A percentile compares a stretch with the other conserved stretches of the same genome.
Evolutionary conservation across 2,329 filamentous ascomycete species (phyloP).

Genomic region (Scytalidium lignicola): DNA sequence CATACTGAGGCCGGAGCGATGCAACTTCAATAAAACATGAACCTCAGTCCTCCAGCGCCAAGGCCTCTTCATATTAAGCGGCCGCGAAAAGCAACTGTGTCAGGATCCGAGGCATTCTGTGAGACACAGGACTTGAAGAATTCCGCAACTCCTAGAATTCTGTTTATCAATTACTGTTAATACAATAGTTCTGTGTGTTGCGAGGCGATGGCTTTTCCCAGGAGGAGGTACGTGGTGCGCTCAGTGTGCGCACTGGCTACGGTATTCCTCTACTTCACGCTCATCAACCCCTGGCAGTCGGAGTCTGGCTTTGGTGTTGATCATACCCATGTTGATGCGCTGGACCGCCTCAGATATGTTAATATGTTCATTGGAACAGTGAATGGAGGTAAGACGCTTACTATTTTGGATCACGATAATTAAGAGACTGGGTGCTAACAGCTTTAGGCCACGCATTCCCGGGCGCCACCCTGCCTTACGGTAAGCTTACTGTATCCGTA

Average conservation of each 20-base stretch:
- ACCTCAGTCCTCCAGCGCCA: no score
- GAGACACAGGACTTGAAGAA: neutral
- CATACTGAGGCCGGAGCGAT: no score
- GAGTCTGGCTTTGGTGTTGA: neutral
- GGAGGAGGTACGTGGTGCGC: neutral
- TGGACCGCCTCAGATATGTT: constrained; percentile 31
- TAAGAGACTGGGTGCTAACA: neutral
- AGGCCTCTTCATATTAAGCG: no score
- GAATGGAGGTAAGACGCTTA: constrained; percentile 39
- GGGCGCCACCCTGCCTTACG: constrained; percentile 47
- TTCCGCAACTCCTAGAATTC: neutral
- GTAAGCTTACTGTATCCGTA: neutral
- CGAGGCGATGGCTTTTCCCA: neutral
- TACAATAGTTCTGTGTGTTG: neutral
- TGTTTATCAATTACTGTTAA: neutral
- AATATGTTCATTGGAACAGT: constrained; percentile 48
- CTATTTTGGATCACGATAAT: neutral
- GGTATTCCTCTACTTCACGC: neutral
- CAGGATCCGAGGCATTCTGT: neutral
- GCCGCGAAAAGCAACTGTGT: neutral
- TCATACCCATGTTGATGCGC: neutral
- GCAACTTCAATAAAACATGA: no score
- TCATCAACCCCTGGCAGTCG: neutral
- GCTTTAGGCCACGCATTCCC: constrained; percentile 44
- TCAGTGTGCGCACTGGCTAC: neutral